Conservation (phyloP, 345 rosid species). For the Eucalyptus guilfoylei region DNA sequence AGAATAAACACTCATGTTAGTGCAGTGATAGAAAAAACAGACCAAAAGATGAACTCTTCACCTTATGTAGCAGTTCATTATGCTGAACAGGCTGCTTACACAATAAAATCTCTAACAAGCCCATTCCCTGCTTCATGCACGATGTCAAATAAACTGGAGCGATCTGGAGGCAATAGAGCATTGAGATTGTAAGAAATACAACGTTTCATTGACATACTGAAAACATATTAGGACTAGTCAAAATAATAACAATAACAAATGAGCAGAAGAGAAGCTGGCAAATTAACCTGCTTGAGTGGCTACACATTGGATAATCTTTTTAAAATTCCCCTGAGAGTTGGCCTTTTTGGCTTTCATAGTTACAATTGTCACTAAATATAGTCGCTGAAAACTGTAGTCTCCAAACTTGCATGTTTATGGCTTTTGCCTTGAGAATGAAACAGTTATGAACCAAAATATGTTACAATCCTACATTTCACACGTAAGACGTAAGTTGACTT, state of each 20-base stretch:
- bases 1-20: neutral
- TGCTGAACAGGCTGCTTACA: conserved; percentile 66
- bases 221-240: neutral
- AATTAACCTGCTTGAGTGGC: neutral
- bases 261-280: neutral
- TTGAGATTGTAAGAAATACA: neutral
- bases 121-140: conserved; percentile 82
- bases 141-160: conserved; percentile 88
- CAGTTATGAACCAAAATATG: neutral
- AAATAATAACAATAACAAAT: neutral
- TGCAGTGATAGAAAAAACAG: neutral
- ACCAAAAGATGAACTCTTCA: conserved; percentile 1
- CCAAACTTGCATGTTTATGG: neutral
- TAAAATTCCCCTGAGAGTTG: neutral
- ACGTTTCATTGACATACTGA: neutral
- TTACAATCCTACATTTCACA: neutral
- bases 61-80: conserved; percentile 67
- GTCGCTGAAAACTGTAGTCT: neutral
- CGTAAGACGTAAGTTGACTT: neutral
- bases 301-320: neutral
- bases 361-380: neutral
- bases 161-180: conserved; percentile 30
- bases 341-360: neutral
- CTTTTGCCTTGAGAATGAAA: neutral
- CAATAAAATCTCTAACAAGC: conserved; percentile 63